phyloP scores from a whole-genome alignment of 306 rosid genomes.

The Trifolium subterraneum region DNA sequence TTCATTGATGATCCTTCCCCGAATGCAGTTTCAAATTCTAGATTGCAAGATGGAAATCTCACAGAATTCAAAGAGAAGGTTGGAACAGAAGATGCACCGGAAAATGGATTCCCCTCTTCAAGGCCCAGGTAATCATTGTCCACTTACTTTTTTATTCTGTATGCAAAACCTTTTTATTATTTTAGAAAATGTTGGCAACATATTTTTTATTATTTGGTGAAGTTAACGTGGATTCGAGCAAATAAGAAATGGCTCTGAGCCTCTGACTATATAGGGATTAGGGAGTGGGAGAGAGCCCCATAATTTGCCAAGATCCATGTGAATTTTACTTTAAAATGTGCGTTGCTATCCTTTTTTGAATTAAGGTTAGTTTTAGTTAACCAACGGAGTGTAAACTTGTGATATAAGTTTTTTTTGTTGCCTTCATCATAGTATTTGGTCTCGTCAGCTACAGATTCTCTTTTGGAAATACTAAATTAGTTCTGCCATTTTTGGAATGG shows the following conservation, averaged over 20 bases:
- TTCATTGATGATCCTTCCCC: constrained; percentile 30
- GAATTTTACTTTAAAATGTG: not conserved
- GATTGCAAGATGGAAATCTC: constrained; percentile 47
- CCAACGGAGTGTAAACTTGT: constrained; percentile 5
- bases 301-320: not conserved
- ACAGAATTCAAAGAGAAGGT: constrained; percentile 47
- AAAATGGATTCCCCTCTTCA: constrained; percentile 62
- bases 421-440: constrained; percentile 6
- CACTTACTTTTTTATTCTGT: constrained; percentile 7
- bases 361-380: constrained; percentile 5
- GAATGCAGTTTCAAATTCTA: constrained; percentile 51
- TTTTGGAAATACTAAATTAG: constrained; percentile 7
- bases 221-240: not conserved
- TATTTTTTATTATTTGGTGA: not conserved
- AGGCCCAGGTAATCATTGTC: constrained; percentile 53
- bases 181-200: not conserved
- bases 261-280: not conserved
- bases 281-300: constrained; percentile 4
- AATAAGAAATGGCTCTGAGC: constrained; percentile 12
- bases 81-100: constrained; percentile 45
- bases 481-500: constrained; percentile 37
- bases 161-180: constrained; percentile 8
- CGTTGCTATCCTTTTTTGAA: not conserved
- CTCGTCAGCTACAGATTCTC: constrained; percentile 22
- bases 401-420: constrained; percentile 7